Base-by-base conservation (phyloP, 1,139 yeast genomes). In the Suhomyces anneliseae region DNA sequence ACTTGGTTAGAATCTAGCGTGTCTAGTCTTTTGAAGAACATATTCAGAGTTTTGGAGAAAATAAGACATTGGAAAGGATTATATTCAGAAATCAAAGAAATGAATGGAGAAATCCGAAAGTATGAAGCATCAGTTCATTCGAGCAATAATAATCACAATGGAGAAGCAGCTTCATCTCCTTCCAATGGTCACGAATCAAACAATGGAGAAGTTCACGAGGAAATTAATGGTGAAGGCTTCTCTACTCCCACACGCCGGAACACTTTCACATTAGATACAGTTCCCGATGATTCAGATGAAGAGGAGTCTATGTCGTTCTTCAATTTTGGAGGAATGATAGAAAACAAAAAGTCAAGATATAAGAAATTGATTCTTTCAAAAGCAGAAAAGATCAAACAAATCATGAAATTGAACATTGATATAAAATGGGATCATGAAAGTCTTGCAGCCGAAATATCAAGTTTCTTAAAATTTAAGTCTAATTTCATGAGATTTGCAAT, bases 381-480 rank as follows among this genome's bases (percentile, higher is more conserved):
- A 48, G 60, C 71, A 6, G 76, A 72, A 19, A 63, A 65, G 42
- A 65, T 72, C 34, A 64, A 66, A 45, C 58, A 59, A 43, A 66
- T 74, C 44, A 59, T 69, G 64, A 64, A 55, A 14, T 53, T 75
- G 36, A 72, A 69, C 46, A 43, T 54, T n/a, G 73, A 67, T 26
- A 61, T 80, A 37, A 79, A 75, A 52, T 54, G 59, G 43, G 74
- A 71, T 29, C 87, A 86, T 61, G 92, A 85, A 57, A 57, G 62
- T 4, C 57, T 85, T 9, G 90, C 92, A 0, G 75, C 81, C 42
- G 87, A 83, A 56, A 70, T 85, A 19, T 83, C 85, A 43, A 76
- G 75, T 44, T 83, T 79, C 50, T 64, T 85, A 51, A 72, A 68
- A 46, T 82, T 78, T 61, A 78, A 79, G 55, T 63, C 77, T 1